Percentiles rank a stretch among this genome's conserved stretches.
Evolutionary conservation across 2,329 filamentous ascomycete species (phyloP).

Genomic region (Diaporthe citrichinensis): DNA sequence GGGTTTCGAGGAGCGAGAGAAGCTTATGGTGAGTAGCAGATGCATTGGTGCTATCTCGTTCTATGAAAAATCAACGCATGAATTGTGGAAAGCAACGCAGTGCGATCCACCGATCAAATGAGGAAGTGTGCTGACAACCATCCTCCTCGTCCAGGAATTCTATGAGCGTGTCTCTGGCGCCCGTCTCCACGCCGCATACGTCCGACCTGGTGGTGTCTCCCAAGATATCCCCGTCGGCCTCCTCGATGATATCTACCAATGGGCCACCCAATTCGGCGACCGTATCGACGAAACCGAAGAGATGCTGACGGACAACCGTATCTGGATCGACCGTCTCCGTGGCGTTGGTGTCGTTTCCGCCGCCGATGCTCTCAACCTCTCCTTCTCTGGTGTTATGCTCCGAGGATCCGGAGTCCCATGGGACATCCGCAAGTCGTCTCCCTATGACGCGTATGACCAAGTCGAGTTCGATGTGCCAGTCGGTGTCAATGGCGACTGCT

Average conservation of each 20-base stretch:
- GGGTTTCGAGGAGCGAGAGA: conserved; percentile 99
- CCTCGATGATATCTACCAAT: conserved; percentile 99
- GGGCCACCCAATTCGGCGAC: conserved; percentile 98
- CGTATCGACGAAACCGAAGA: conserved; percentile 99
- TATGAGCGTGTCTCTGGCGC: conserved; percentile 99
- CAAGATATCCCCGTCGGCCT: conserved; percentile 95
- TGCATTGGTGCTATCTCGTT: conserved; percentile 34
- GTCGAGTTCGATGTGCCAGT: conserved; percentile 99
- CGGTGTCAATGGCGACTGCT: conserved; percentile 97
- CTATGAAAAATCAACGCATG: conserved; percentile 25
- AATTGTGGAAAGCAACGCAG: not conserved
- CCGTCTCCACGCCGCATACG: conserved; percentile 96
- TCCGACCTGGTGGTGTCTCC: conserved; percentile 95
- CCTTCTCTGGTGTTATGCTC: conserved; percentile 97
- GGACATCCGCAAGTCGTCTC: conserved; percentile 96
- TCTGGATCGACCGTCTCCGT: conserved; percentile 96
- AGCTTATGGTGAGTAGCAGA: conserved; percentile 86
- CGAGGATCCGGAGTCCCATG: conserved; percentile 95
- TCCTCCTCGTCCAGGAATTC: conserved; percentile 80
- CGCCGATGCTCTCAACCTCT: conserved; percentile 95
- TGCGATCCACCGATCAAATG: not conserved
- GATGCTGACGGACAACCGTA: conserved; percentile 98
- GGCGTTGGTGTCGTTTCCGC: conserved; percentile 93
- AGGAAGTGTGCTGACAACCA: conserved; percentile 26
- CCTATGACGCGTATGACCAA: conserved; percentile 97